These are phyloP conservation scores for Nicotiana rustica DNA, from an alignment of 305 asterid genomes.

Conservation along the genomic window DNA sequence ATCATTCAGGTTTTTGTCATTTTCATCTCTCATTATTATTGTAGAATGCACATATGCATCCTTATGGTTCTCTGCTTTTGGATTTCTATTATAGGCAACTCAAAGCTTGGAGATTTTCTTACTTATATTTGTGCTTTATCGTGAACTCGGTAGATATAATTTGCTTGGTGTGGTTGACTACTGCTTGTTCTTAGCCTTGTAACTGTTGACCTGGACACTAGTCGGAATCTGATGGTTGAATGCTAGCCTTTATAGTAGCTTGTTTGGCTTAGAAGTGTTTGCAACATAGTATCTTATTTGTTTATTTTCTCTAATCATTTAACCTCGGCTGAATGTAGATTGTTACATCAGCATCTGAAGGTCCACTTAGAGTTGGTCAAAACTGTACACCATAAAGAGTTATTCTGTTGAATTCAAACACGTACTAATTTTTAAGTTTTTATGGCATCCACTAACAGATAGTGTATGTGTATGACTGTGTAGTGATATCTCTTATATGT, in stretches of 20 bases:
- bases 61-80: constrained; percentile 16
- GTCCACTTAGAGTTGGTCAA: not conserved
- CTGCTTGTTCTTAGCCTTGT: constrained; percentile 8
- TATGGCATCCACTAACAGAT: not conserved
- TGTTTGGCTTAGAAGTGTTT: not conserved
- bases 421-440: not conserved
- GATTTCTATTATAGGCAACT: constrained; percentile 13
- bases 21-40: constrained; percentile 19
- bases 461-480: not conserved
- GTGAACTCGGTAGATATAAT: constrained; percentile 16
- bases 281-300: not conserved
- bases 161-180: not conserved
- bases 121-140: constrained; percentile 5
- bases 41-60: constrained; percentile 8
- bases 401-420: not conserved
- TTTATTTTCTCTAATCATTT: not conserved
- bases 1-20: constrained; percentile 48
- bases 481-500: not conserved
- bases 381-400: constrained; percentile 7
- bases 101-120: constrained; percentile 27
- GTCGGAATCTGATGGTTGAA: not conserved
- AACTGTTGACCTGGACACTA: constrained; percentile 3
- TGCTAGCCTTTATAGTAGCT: not conserved
- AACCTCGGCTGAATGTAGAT: not conserved
- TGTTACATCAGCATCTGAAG: constrained; percentile 15